Conservation (phyloP, 805 yeast species). For the Candida argentea region DNA sequence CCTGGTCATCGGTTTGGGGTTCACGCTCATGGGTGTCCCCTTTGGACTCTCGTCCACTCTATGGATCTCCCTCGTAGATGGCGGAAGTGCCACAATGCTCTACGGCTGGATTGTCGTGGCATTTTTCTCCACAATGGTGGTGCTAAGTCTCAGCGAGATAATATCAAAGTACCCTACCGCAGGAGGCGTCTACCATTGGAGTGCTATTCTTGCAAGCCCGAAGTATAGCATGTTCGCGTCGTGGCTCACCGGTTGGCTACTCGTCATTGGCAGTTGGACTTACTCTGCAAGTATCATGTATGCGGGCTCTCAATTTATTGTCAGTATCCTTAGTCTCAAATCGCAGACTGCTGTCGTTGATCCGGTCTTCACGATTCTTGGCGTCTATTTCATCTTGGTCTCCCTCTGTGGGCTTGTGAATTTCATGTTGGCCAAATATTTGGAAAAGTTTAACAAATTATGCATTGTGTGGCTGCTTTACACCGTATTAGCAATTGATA, state of each 20-base stretch:
- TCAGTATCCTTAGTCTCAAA: slow-evolving; percentile 55
- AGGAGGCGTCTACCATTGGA: slow-evolving; percentile 68
- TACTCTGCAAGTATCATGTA: slow-evolving; percentile 65
- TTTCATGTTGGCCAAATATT: slow-evolving; percentile 44
- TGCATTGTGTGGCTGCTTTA: slow-evolving; percentile 72
- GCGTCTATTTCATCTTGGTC: slow-evolving; percentile 47
- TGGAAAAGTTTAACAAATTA: slow-evolving; percentile 54
- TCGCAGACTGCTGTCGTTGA: slow-evolving; percentile 44
- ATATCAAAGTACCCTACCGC: slow-evolving; percentile 70
- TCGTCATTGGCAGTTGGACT: slow-evolving; percentile 68
- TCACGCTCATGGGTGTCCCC: slow-evolving; percentile 76
- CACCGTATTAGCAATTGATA: slow-evolving; percentile 59
- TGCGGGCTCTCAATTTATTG: slow-evolving; percentile 66
- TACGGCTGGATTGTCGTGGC: slow-evolving; percentile 69
- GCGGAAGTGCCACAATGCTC: slow-evolving; percentile 66
- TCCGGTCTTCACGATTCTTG: slow-evolving; percentile 44
- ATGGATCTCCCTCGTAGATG: slow-evolving; percentile 62
- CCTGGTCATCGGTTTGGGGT: slow-evolving; percentile 69
- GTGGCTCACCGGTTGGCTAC: slow-evolving; percentile 74
- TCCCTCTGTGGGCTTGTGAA: slow-evolving; percentile 54
- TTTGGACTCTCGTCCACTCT: slow-evolving; percentile 67
- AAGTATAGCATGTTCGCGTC: slow-evolving; percentile 48
- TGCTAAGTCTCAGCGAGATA: slow-evolving; percentile 67
- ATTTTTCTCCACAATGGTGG: slow-evolving; percentile 51
- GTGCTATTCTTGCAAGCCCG: slow-evolving; percentile 57